Base-by-base conservation (phyloP, 441 rosid species). In the Geranium incanum region DNA sequence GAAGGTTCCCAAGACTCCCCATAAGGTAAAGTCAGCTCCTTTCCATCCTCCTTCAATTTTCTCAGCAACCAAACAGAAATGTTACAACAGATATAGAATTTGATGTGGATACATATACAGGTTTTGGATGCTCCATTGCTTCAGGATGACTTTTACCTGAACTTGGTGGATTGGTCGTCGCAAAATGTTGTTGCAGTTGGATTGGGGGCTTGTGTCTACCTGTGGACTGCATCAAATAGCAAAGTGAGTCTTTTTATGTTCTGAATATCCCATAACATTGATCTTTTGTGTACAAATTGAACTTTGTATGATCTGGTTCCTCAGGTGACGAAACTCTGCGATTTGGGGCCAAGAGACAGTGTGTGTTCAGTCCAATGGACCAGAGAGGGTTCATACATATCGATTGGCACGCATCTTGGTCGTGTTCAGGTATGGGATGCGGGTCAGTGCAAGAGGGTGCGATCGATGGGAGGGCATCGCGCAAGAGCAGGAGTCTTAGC, bases 401-500 rank as follows among this genome's bases (percentile, higher is more conserved):
- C 99, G 6, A 37, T 95, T 8, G 99, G 99, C 69, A 95, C 99
- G 55, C 78, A 79, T 80, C 91, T 85, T 12, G 98, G 99, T 76
- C 93, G 88, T 76, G 93, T 92, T 83, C 99, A 95, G 99, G 99
- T 95, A 70, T 95, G 99, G 98, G 98, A 95, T 76, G 99, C 92
- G 69, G 81, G 88, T 64, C 94, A 86, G 72, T 88, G 98, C 78
- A 89, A 92, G 85, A 85, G 79, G 80, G 84, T 95, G 6, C 79
- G 98, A 13, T 89, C 97, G n/a, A 90, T 95, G 96, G 84, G 92
- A 0, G 99, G 99, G 28, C 99, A 92, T 81, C 99, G 90, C 71
- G 92, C 99, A 12, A 87, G 98, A 86, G 82, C 96, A 0, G 96
- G 98, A 36, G 95, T 90, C 69, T 78, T 95, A 87, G 93, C 99